A percentile compares a stretch with the other conserved stretches of the same genome.
phyloP scores from a whole-genome alignment of 495 filamentous ascomycete species.

The Amniculicola lignicola region DNA sequence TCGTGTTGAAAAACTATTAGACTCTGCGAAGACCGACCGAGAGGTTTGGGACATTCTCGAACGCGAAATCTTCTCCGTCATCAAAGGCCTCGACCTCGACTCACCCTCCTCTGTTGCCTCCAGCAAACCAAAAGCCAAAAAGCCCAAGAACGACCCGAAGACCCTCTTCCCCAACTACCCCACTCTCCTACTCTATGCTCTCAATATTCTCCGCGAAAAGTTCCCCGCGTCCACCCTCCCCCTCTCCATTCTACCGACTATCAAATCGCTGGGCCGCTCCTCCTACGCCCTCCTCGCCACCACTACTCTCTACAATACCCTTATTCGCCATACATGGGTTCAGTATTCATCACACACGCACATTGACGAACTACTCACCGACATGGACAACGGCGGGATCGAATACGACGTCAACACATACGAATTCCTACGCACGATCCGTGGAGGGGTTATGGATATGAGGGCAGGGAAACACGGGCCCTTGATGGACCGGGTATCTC shows the following conservation, averaged over 20 bases:
- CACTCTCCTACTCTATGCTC: conserved; percentile 57
- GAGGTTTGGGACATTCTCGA: conserved; percentile 71
- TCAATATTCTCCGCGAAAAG: conserved; percentile 58
- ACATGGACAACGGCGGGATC: conserved; percentile 74
- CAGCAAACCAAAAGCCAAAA: conserved; percentile 14
- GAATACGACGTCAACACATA: conserved; percentile 58
- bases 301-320: conserved; percentile 70
- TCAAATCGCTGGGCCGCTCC: conserved; percentile 66
- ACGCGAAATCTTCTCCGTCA: conserved; percentile 51
- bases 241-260: conserved; percentile 60
- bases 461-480: neutral
- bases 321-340: conserved; percentile 63
- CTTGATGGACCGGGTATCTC: too few relatives aligned
- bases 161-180: conserved; percentile 68
- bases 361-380: conserved; percentile 61
- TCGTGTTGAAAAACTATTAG: conserved; percentile 50
- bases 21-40: conserved; percentile 55
- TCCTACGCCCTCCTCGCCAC: conserved; percentile 72
- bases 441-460: conserved; percentile 17
- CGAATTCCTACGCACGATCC: conserved; percentile 52
- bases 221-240: conserved; percentile 63
- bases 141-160: conserved; percentile 36
- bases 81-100: conserved; percentile 33
- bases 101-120: conserved; percentile 5
- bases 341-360: conserved; percentile 58